Evolutionary conservation across 2,329 filamentous ascomycete species (phyloP).

Genomic region (Phoma sp.): DNA sequence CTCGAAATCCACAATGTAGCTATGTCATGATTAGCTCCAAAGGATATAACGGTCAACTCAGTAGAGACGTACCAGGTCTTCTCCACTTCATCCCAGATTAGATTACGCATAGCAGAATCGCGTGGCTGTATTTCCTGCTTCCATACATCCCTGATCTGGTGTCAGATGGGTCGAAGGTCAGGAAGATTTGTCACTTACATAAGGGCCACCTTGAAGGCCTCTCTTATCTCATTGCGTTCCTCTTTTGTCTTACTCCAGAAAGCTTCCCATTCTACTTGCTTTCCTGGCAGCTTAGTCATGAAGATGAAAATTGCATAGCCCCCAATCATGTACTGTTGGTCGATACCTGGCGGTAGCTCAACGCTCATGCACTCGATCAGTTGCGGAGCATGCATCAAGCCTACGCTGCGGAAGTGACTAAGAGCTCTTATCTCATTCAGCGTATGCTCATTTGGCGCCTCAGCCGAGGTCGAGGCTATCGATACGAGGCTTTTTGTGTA

Average conservation of each 20-base stretch:
- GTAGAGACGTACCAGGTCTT: background rate
- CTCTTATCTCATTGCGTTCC: background rate
- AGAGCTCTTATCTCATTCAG: background rate
- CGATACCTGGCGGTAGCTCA: background rate
- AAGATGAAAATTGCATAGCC: background rate
- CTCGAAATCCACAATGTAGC: background rate
- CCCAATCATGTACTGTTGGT: background rate
- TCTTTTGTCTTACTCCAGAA: background rate
- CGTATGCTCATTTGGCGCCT: background rate
- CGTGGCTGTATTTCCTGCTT: background rate
- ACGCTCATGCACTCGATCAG: background rate
- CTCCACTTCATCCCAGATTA: conserved; percentile 4
- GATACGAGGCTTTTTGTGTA: background rate
- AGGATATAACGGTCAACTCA: no score
- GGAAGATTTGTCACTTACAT: background rate
- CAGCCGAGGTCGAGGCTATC: background rate
- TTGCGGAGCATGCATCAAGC: background rate
- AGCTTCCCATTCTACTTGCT: background rate
- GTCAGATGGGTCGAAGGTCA: background rate
- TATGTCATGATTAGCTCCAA: background rate
- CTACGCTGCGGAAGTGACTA: background rate
- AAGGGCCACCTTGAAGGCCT: background rate
- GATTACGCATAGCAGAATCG: background rate
- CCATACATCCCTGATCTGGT: background rate
- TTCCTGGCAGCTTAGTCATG: background rate